A percentile compares a stretch with the other conserved stretches of the same genome.
phyloP scores from a whole-genome alignment of 768 basidiomycete species.

The Clitopilus passeckerianus region DNA sequence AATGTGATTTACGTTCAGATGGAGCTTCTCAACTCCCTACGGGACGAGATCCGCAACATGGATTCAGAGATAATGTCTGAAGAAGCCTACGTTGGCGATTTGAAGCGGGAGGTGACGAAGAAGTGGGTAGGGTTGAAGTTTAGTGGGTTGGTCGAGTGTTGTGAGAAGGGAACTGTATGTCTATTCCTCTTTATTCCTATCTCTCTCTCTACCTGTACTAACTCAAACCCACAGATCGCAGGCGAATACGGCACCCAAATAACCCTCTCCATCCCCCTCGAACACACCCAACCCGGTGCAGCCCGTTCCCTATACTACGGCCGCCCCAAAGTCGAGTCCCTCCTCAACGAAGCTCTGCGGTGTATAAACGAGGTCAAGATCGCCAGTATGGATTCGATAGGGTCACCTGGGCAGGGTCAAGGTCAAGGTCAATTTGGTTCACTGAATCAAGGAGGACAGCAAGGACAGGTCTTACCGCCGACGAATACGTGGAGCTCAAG shows the following conservation, averaged over 20 bases:
- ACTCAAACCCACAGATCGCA: conserved; percentile 33
- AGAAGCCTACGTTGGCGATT: conserved; percentile 77
- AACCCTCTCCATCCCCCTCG: conserved; percentile 58
- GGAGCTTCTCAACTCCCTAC: conserved; percentile 61
- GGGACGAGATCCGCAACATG: conserved; percentile 71
- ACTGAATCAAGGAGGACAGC: background rate
- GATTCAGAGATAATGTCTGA: conserved; percentile 83
- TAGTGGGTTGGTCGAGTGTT: conserved; percentile 78
- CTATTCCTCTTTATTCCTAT: background rate
- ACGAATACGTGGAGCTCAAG: background rate
- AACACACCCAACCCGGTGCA: conserved; percentile 76
- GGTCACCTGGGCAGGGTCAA: no score
- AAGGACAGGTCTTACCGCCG: background rate
- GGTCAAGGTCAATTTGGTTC: no score
- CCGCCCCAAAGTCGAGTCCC: conserved; percentile 54
- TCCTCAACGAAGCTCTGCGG: conserved; percentile 59
- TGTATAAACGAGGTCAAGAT: conserved; percentile 49
- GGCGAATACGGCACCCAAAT: conserved; percentile 52
- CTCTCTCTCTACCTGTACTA: conserved; percentile 1
- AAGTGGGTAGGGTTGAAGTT: conserved; percentile 82
- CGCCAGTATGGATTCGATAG: background rate
- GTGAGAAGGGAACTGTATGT: conserved; percentile 69
- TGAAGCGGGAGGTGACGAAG: conserved; percentile 68
- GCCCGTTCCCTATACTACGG: conserved; percentile 69
- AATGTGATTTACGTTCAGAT: conserved; percentile 18